phyloP scores from a whole-genome alignment of 805 yeast species.

The Cyberlindnera lachancei region DNA sequence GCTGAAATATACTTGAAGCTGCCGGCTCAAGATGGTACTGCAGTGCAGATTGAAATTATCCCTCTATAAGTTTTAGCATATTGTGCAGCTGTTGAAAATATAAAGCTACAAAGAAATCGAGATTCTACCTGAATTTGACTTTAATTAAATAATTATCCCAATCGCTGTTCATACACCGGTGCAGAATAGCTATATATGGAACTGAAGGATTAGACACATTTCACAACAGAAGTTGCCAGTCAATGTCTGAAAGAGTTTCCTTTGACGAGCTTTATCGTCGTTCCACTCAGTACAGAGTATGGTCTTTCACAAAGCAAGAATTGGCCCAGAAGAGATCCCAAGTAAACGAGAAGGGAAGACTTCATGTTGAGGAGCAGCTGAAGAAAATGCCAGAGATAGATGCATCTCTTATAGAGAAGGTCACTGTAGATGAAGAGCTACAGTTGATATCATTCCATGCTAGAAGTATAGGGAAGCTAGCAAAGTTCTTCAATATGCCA shows the following conservation, averaged over 20 bases:
- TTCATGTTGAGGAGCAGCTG: slow-evolving; percentile 26
- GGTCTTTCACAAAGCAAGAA: slow-evolving; percentile 72
- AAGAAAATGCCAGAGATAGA: slow-evolving; percentile 24
- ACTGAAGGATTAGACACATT: too few species aligned
- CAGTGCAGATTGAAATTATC: too few species aligned
- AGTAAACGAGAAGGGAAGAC: slow-evolving; percentile 50
- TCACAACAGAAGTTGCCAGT: too few species aligned
- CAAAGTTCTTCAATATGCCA: slow-evolving; percentile 72
- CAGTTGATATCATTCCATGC: slow-evolving; percentile 64
- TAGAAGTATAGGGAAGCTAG: slow-evolving; percentile 58
- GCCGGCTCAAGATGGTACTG: too few species aligned
- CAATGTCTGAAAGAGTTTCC: slow-evolving; percentile 39
- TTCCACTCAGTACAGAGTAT: slow-evolving; percentile 72
- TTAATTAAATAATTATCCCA: too few species aligned
- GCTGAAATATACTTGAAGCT: too few species aligned
- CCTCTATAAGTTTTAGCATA: too few species aligned
- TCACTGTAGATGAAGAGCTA: slow-evolving; percentile 64
- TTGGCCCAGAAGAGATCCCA: slow-evolving; percentile 40
- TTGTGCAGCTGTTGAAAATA: too few species aligned
- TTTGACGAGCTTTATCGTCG: slow-evolving; percentile 86
- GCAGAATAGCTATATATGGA: too few species aligned
- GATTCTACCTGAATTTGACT: too few species aligned
- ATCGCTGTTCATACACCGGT: too few species aligned
- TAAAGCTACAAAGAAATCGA: too few species aligned
- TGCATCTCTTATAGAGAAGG: slow-evolving; percentile 26